Percentiles rank a stretch among this genome's conserved stretches.
These are phyloP conservation scores for Exophiala sideris DNA, from an alignment of 2,329 filamentous ascomycete genomes.

Conservation along the genomic window DNA sequence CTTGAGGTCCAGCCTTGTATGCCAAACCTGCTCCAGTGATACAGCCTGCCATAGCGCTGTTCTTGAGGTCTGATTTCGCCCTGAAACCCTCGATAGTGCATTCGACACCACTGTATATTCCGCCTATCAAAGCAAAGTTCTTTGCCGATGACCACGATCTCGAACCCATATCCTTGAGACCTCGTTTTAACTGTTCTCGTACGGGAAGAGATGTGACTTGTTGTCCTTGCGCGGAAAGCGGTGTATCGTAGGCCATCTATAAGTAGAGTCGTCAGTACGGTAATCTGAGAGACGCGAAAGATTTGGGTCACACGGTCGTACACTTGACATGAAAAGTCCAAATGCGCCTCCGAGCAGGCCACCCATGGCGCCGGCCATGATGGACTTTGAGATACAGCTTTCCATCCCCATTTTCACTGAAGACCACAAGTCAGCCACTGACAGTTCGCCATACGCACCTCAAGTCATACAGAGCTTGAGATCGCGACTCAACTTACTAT, in stretches of 20 bases:
- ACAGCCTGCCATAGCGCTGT: conserved; percentile 84
- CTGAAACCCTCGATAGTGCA: conserved; percentile 88
- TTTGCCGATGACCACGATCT: conserved; percentile 80
- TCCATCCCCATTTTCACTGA: conserved; percentile 88
- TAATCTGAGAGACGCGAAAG: background rate
- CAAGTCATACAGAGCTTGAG: background rate
- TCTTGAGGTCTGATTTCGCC: conserved; percentile 89
- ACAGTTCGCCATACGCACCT: background rate
- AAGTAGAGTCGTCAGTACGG: background rate
- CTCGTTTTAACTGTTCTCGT: conserved; percentile 74
- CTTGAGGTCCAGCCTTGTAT: conserved; percentile 82
- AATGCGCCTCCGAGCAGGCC: conserved; percentile 93
- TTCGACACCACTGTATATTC: conserved; percentile 87
- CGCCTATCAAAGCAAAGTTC: conserved; percentile 92
- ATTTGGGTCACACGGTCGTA: background rate
- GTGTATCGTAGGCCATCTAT: conserved; percentile 97
- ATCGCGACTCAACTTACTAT: conserved; percentile 33
- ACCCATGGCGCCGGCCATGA: conserved; percentile 86
- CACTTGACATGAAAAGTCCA: conserved; percentile 96
- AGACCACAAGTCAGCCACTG: conserved; percentile 7
- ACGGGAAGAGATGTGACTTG: conserved; percentile 67
- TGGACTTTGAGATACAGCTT: conserved; percentile 83
- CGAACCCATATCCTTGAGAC: conserved; percentile 92
- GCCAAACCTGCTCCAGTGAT: conserved; percentile 87
- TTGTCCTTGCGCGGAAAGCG: conserved; percentile 61